phyloP scores from a whole-genome alignment of 768 basidiomycete species.

The Porpolomopsis calyptriformis region DNA sequence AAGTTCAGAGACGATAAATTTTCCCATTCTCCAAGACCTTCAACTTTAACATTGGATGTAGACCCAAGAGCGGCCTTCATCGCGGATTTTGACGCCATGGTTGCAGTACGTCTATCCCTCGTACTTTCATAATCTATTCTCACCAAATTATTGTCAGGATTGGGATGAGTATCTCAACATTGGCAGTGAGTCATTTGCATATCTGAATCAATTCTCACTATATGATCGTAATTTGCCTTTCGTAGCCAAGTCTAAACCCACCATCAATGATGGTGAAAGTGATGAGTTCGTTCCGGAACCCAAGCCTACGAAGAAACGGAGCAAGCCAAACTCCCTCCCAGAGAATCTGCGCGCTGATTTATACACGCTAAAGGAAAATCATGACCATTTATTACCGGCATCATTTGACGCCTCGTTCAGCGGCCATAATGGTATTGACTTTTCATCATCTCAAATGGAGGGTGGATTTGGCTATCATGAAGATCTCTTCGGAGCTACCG shows the following conservation, averaged over 20 bases:
- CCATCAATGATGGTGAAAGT: constrained; percentile 5
- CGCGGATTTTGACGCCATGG: constrained; percentile 56
- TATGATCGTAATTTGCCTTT: background rate
- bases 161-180: constrained; percentile 55
- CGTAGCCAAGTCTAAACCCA: background rate
- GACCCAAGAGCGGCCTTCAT: constrained; percentile 40
- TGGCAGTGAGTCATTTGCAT: constrained; percentile 23
- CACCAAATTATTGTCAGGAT: constrained; percentile 27
- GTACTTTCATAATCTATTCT: background rate
- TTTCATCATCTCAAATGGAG: constrained; percentile 48
- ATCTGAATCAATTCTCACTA: background rate
- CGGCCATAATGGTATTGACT: constrained; percentile 23
- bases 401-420: constrained; percentile 57
- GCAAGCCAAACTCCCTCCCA: constrained; percentile 16
- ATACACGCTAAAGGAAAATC: constrained; percentile 63
- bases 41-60: constrained; percentile 40
- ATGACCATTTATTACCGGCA: constrained; percentile 53
- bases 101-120: constrained; percentile 35
- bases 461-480: constrained; percentile 42
- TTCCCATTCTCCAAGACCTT: constrained; percentile 24
- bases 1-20: background rate
- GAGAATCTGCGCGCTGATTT: constrained; percentile 41
- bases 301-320: constrained; percentile 21
- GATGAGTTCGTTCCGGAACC: constrained; percentile 35
- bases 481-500: constrained; percentile 40